Evolutionary conservation across 139 green algal species (phyloP).

Genomic region (Picochlorum costavermella): DNA sequence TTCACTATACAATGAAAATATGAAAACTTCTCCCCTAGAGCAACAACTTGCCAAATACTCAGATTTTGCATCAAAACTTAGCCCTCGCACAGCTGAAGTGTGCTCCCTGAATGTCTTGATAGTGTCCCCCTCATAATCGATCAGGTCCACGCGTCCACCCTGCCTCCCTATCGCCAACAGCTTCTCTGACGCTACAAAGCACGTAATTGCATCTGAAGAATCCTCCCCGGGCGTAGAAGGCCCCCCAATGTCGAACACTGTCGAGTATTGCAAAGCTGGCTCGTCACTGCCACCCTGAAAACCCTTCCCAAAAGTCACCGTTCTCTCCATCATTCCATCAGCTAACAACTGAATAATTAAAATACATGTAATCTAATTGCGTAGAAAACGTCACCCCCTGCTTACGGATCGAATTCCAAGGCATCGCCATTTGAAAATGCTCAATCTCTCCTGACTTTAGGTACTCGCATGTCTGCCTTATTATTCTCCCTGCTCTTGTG

Average conservation of each 20-base stretch:
- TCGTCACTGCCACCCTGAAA: too few species aligned
- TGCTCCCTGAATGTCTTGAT: slow-evolving; percentile 54
- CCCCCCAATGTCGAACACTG: slow-evolving; percentile 22
- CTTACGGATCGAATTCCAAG: background rate
- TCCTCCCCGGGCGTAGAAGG: slow-evolving; percentile 30
- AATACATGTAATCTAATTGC: background rate
- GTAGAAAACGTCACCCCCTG: background rate
- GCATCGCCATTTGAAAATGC: too few species aligned
- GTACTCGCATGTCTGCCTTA: too few species aligned
- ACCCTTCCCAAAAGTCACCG: too few species aligned
- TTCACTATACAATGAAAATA: slow-evolving; percentile 67
- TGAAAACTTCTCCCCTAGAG: slow-evolving; percentile 63
- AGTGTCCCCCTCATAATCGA: slow-evolving; percentile 83
- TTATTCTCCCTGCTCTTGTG: too few species aligned
- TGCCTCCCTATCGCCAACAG: slow-evolving; percentile 77
- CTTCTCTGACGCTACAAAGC: slow-evolving; percentile 71
- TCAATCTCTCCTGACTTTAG: too few species aligned
- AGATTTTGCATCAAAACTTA: slow-evolving; percentile 67
- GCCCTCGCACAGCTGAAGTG: slow-evolving; percentile 48
- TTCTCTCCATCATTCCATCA: too few species aligned
- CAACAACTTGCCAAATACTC: slow-evolving; percentile 77
- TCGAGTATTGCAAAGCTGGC: too few species aligned
- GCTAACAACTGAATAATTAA: background rate
- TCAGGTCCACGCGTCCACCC: slow-evolving; percentile 62
- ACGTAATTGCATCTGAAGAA: slow-evolving; percentile 22